A percentile compares a stretch with the other conserved stretches of the same genome.
Evolutionary conservation across 257 asterid genomes (phyloP).

Genomic region (Solanum bulbocastanum): DNA sequence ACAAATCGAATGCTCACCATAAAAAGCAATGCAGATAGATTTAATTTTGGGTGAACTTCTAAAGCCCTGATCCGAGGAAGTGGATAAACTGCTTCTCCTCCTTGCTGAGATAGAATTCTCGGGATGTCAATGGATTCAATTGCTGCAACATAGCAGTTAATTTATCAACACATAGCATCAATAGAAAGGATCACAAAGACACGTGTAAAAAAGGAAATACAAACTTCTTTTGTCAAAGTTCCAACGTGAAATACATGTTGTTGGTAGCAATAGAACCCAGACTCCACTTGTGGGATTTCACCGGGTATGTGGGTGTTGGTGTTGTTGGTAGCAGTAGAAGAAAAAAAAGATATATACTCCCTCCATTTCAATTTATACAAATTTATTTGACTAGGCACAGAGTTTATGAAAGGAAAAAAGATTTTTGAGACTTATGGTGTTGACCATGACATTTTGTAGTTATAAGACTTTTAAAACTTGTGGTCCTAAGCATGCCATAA

Average conservation of each 20-base stretch:
- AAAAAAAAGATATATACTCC: background rate
- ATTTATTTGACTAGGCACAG: background rate
- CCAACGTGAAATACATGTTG: background rate
- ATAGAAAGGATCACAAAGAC: background rate
- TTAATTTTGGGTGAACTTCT: conserved; percentile 90
- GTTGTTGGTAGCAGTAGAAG: background rate
- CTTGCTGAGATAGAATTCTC: conserved; percentile 95
- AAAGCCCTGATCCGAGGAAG: conserved; percentile 84
- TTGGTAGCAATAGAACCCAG: background rate
- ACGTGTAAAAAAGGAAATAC: background rate
- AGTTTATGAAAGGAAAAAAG: background rate
- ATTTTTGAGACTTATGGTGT: background rate
- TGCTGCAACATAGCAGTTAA: conserved; percentile 36
- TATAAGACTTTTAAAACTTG: background rate
- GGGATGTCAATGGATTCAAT: conserved; percentile 93
- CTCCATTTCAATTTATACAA: background rate
- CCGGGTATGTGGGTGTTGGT: background rate
- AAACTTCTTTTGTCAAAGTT: background rate
- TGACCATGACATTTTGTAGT: background rate
- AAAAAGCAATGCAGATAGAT: conserved; percentile 76
- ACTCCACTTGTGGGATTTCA: background rate
- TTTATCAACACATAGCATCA: background rate
- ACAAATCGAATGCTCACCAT: conserved; percentile 44
- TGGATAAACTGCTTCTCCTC: conserved; percentile 97
- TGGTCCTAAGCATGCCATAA: background rate